Base-by-base conservation (phyloP, 805 yeast species). In the Candida boidinii region DNA sequence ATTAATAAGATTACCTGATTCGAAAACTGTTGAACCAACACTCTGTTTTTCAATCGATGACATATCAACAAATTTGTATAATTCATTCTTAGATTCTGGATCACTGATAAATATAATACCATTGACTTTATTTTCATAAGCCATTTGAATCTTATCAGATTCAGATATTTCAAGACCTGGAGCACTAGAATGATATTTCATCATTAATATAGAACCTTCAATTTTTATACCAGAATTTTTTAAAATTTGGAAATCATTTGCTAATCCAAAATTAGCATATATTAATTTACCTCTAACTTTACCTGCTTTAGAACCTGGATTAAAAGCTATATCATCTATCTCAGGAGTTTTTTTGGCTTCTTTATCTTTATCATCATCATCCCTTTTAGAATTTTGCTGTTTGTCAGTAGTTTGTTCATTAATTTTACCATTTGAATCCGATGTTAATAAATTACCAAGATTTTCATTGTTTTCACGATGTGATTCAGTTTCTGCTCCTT, bases 1-100 rank as follows among this genome's bases (percentile, higher is more conserved):
- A 3, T 82, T 68, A 23, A 83, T 51, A 4, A 86, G 71, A 52
- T 87, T 92, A 7, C 96, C 96, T 1, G 90, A 72, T 36, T 73
- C 70, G 33, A 56, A 57, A 35, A 78, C 73, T 1, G 79, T 66
- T 23, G 45, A 42, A 0, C 76, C 81, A 5, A 77, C 81, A 27
- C 79, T 65, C 28, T 62, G 66, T 30, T 71, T 64, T 45, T 71
- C 72, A 20, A 80, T 70, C 2, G 70, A 59, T 22, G 62, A 66
- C 36, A 62, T 62, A 3, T 57, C 46, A 34, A 59, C 62, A 14
- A 45, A 54, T 14, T 46, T 26, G 5, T 42, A 39, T 4, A 31
- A 17, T 9, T 26, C 19, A 2, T 13, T 45, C 24, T 29, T 24
- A 13, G 23, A 25, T 10, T 30, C 43, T 2, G 68, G 66, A 25